Evolutionary conservation across 2,329 filamentous ascomycete genomes (phyloP), one percentile per base, ranked within the genome.

Genomic region (Rhynchosporium secalis): DNA sequence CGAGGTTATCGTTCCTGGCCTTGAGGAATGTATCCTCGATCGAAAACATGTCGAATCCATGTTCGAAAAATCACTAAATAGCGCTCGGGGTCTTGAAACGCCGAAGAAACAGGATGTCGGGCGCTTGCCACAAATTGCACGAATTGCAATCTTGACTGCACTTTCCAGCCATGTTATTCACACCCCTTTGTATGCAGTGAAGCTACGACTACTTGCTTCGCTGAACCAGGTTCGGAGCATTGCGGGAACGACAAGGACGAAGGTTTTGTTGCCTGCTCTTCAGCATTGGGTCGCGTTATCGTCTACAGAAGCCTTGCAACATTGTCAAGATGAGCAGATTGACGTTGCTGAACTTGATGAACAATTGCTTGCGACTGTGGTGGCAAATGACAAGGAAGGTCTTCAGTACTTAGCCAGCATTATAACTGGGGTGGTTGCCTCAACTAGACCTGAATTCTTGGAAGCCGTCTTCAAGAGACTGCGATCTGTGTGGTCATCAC

Each of bases 1-100:
- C 26, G 80, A 84, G 26, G 80, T 89, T 43, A 76, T 97, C n/a
- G 75, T 91, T 26, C 91, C 91, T 0, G 84, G 83, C 1, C 77
- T 96, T 9, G 93, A 97, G 75, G 95, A 97, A 75, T 96, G 89
- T 71, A 82, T 94, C 3, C 84, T 97, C 68, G 92, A 98, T 72
- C 78, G 85, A 3, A 84, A 83, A 33, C 87, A 95, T 64, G 81
- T 96, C 49, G 78, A 82, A 31, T 83, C 84, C 26, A 82, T 87
- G 2, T 74, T 96, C 4, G 81, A 84, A 63, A 81, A 79, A 38
- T 76, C 81, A 0, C 73, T 95, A 10, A 85, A 87, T 68, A 83
- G 84, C 58, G 71, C 74, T 20, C 73, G 75, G 26, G 77, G 77
- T 51, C 77, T 79, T 13, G 72, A 72, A 41, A 68, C 67, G 2